Base-by-base conservation (phyloP, 164 flowering plant genomes). In the Dillenia suffruticosa region DNA sequence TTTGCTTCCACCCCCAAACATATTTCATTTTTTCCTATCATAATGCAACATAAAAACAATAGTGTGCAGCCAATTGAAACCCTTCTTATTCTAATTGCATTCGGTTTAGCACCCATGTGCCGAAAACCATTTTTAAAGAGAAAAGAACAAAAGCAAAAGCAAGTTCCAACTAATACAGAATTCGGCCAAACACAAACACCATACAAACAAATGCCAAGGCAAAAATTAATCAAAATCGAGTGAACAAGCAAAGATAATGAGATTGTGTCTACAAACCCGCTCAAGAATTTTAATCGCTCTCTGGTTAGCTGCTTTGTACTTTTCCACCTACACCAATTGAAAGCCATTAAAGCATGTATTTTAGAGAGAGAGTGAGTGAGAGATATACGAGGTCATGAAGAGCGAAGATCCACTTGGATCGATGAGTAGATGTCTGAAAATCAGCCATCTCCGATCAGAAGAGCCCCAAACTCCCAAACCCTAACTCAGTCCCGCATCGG, bases 381-480 rank as follows among this genome's bases (percentile, higher is more conserved):
- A 19, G 22, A 19, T 19, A 1, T 82, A 93, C 98, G 76, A 93
- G 79, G 32, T 84, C 80, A 26, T 77, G 80, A 55, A 86, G 94
- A 54, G 93, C 72, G 77, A 93, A 85, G 53, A 93, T 88, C 98
- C 98, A 93, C 68, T 76, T 84, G 49, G 87, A 76, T 67, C 90
- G 82, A 74, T 93, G 98, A 46, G 92, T 88, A 3, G 98, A 93
- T 15, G 97, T 82, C 70, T 72, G 85, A 56, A 90, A 93, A 78
- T 90, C 98, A 12, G 98, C 92, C 98, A 93, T 92, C 62, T 26
- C 40, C 5, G 3, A 26, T 26, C 61, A 68, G 69, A 48, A 24
- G 32, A 15, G 57, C 12, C 8, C 32, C 40, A 26, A 26, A 26
- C 40, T 26, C 40, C 40, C 2, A 26, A 26, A 26, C 40, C 40